Evolutionary conservation across 1,284 basidiomycete species (phyloP), one percentile per base, ranked within the genome.

Genomic region (Malassezia slooffiae): DNA sequence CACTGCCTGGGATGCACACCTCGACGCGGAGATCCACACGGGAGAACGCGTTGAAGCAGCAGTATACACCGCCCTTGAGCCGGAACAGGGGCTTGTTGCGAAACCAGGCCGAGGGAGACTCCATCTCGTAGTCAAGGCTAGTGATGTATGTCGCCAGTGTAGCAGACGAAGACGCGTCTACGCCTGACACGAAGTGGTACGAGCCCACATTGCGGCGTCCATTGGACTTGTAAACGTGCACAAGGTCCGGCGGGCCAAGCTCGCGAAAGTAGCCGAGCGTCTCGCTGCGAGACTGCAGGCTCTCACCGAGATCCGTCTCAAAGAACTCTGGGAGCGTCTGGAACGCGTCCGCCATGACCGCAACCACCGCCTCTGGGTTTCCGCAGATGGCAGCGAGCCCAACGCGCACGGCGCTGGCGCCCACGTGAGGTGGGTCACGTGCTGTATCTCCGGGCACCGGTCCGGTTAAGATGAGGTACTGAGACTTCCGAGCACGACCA

Each of bases 31-130:
- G 81, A 63, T 99, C 93, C 28, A 97, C 85, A 16, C 93, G 76
- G 30, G 89, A 91, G 70, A 99, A 97, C 12, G 93, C 93, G 70
- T 99, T 93, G 75, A 95, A 99, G 72, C 89, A 93, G 50, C 91
- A 99, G 70, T 88, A 99, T 37, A 83, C 89, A 5, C 93, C 93
- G 60, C 83, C 85, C 54, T 83, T 79, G 28, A 97, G 84, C 71
- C 90, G 91, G 83, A 87, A 96, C n/a, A 78, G 75, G 8, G 60
- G 50, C 34, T 71, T 70, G 31, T 55, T 54, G 22, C 84, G 81
- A 70, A 96, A 93, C 89, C 93, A 97, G 8, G 85, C 82, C 12
- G 81, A 79, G 43, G 78, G 81, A 55, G 91, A 87, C 63, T 96
- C 91, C 50, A 97, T 81, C 28, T 85, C 80, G 69, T 96, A 96